Evolutionary conservation across 73 alveolate genomes (phyloP), one percentile per base, ranked within the genome.

Genomic region (Symbiodinium natans): DNA sequence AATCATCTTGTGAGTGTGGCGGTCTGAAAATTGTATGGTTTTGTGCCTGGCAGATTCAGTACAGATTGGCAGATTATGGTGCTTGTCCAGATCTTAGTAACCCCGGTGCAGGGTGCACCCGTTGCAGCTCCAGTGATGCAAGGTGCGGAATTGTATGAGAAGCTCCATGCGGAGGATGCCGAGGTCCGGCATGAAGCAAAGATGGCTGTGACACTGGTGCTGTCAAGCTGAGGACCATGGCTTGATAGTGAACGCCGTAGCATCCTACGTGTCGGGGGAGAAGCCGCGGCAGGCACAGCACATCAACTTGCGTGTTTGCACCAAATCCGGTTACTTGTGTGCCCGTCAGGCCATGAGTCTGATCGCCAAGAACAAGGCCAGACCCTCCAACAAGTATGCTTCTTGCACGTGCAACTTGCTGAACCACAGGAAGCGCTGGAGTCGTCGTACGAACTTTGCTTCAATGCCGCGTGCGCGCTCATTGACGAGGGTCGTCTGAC

Each of bases 401-500:
- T 31, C 17, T 73, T 36, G 29, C 36, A 25, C 34, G 83, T 25
- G 25, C 11, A 71, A 15, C 83, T 34, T 7, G n/a, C 43, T 21
- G 46, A 25, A 43, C 93, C 34, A 25, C 48, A 87, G 96, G 96
- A 63, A n/a, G 87, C 74, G 40, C 34, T 71, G 87, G 86, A 89
- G 75, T 59, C 74, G 33, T 59, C 87, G 39, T 89, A 89, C 38
- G 96, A 89, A 87, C 25, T 89, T 68, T 41, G 74, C 87, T 89
- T 89, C 96, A 89, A 89, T 34, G 73, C 86, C 2, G 96, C 96
- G 25, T 89, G 96, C 38, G 86, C 86, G 15, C 82, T 68, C 86
- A 89, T 89, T 48, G 96, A 89, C n/a, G 73, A 68, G 96, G 96
- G 96, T 33, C 86, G 83, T 36, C 86, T 89, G 52, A 40, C 34